Evolutionary conservation across 2,329 filamentous ascomycete species (phyloP).

Genomic region (Alternaria sp.): DNA sequence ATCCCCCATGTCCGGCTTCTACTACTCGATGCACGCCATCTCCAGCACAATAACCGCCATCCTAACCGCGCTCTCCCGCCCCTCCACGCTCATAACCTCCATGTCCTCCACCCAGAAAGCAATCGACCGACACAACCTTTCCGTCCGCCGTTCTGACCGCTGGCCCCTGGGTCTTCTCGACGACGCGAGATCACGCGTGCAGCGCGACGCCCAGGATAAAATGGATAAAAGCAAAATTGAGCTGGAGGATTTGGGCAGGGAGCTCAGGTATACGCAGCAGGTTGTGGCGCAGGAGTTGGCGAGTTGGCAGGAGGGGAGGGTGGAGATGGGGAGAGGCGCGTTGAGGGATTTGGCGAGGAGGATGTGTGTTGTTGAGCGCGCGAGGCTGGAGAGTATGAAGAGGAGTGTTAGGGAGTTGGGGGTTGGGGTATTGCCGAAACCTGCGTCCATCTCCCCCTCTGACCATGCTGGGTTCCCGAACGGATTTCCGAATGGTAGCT

Average conservation of each 20-base stretch:
- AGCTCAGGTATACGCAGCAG: conserved; percentile 90
- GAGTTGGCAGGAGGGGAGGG: conserved; percentile 90
- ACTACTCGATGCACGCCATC: conserved; percentile 78
- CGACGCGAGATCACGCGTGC: conserved; percentile 83
- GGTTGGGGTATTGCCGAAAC: not conserved
- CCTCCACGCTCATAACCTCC: conserved; percentile 75
- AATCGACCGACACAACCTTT: conserved; percentile 78
- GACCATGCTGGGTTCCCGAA: not conserved
- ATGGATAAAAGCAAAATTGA: conserved; percentile 74
- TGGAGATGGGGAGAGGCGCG: conserved; percentile 74
- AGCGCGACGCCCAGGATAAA: conserved; percentile 83
- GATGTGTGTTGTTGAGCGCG: conserved; percentile 81
- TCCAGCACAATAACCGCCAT: conserved; percentile 84
- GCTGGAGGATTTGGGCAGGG: conserved; percentile 74
- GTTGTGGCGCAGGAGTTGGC: conserved; percentile 90
- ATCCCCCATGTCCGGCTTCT: conserved; percentile 74
- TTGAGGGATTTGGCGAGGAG: conserved; percentile 77
- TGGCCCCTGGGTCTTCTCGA: conserved; percentile 86
- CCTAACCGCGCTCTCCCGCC: conserved; percentile 77
- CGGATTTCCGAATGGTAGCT: not conserved
- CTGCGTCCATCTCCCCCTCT: not conserved
- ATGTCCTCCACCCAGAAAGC: conserved; percentile 77
- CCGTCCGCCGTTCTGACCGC: conserved; percentile 73
- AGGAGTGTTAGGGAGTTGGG: conserved; percentile 71
- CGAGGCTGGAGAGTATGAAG: conserved; percentile 79